Evolutionary conservation across 805 yeast species (phyloP).

Genomic region (Myxozyma lipomycoides): DNA sequence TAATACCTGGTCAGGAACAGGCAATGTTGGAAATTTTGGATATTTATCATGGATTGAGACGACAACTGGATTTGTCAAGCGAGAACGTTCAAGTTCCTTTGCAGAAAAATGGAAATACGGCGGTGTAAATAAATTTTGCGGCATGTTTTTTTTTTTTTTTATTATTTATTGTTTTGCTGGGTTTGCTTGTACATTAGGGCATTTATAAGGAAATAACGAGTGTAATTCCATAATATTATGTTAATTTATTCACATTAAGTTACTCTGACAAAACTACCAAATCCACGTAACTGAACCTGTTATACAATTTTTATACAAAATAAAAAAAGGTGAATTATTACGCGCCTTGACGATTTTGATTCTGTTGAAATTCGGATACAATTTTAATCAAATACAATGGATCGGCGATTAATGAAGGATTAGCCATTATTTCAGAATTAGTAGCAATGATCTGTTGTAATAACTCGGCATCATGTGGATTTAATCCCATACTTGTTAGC

Average conservation of each 20-base stretch:
- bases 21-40: conserved; percentile 6
- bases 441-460: conserved; percentile 29
- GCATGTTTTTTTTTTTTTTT: neutral
- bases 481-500: conserved; percentile 28
- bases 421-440: conserved; percentile 32
- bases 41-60: neutral
- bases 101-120: neutral
- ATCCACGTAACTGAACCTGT: neutral
- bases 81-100: too few species aligned
- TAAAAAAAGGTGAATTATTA: too few species aligned
- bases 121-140: neutral
- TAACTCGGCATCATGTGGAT: conserved; percentile 28
- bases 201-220: too few species aligned
- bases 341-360: too few species aligned
- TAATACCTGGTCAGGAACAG: conserved; percentile 1
- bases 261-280: neutral
- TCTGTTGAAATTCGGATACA: conserved; percentile 31
- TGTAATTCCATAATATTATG: neutral
- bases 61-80: too few species aligned
- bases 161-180: too few species aligned
- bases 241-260: too few species aligned
- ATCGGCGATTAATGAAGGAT: conserved; percentile 32
- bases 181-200: too few species aligned
- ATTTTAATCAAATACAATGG: conserved; percentile 33
- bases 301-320: neutral